Conservation (phyloP, 306 rosid genomes). For the Quercus bicolor region DNA sequence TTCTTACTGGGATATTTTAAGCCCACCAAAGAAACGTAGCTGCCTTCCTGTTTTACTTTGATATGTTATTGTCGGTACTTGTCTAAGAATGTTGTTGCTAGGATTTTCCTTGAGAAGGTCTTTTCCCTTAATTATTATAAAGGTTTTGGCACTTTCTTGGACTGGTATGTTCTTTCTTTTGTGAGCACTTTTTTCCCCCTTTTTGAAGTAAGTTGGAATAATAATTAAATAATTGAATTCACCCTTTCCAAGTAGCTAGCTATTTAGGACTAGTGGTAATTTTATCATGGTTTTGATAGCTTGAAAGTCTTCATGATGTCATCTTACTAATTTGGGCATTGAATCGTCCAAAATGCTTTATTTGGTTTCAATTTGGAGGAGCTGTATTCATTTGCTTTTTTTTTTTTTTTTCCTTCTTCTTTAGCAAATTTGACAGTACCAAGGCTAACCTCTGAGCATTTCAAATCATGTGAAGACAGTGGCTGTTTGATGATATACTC, state of each 20-base stretch:
- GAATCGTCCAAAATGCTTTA: background rate
- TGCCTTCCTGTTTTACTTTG: background rate
- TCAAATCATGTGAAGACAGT: constrained; percentile 63
- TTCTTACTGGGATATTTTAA: constrained; percentile 63
- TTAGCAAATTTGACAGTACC: too few species aligned
- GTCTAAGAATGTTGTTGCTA: background rate
- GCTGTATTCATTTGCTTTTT: background rate
- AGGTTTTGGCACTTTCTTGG: background rate
- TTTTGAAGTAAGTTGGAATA: too few species aligned
- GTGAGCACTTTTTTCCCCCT: too few species aligned
- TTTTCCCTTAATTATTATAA: background rate
- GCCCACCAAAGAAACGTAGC: background rate
- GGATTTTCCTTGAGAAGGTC: background rate
- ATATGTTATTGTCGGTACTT: constrained; percentile 7
- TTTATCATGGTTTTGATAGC: too few species aligned
- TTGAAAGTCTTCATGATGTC: too few species aligned
- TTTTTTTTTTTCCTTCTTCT: background rate
- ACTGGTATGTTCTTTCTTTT: background rate
- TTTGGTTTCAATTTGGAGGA: background rate
- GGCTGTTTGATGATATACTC: constrained; percentile 45
- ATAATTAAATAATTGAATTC: too few species aligned
- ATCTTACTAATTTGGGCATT: too few species aligned
- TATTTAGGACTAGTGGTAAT: too few species aligned
- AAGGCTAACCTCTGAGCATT: constrained; percentile 62
- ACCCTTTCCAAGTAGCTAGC: too few species aligned